Evolutionary conservation across 108 stramenopile species (phyloP), one percentile per base, ranked within the genome.

Genomic region (Discostella pseudostelligera): DNA sequence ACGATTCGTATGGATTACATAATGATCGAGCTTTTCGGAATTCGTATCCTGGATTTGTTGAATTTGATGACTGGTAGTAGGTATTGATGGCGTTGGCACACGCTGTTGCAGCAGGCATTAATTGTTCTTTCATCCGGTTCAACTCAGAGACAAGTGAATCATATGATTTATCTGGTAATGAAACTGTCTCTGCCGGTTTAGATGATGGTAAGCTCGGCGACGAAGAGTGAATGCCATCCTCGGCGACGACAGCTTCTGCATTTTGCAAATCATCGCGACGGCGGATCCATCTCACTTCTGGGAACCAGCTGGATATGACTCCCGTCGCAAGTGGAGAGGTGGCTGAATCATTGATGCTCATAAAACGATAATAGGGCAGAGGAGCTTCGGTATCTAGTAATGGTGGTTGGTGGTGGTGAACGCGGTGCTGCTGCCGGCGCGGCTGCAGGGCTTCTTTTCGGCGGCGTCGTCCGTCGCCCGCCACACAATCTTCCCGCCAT

Each of bases 1-100:
- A 65, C 25, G 59, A 51, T 68, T 94, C 89, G 59, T 83, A 83
- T 2, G 86, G 86, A 62, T 94, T 94, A 68, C 86, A 84, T 13
- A 60, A 29, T 16, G 76, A 55, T 62, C 92, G 72, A 21, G 92
- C 88, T 39, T 53, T 45, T 35, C 62, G 70, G 62, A 93, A 93
- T 62, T 83, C 87, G 36, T 54, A 62, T 8, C 17, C 32, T 14
- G 56, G 51, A 46, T 48, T 63, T 1, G 70, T 71, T 2, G 25
- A 8, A 2, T 43, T 21, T 28, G 47, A 5, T 6, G 40, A 37
- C 5, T 46, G 56, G 10, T 37, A 28, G 10, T 37, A 28, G 6
- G 17, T 43, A 24, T 76, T 69, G 54, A 72, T 17, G 17, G 45
- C 63, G 24, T 60, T 13, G 1, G 80, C 80, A 43, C 79, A 83